A percentile compares a stretch with the other conserved stretches of the same genome.
Conservation (phyloP, 2,329 filamentous ascomycete species). For the Monosporascus sp. region DNA sequence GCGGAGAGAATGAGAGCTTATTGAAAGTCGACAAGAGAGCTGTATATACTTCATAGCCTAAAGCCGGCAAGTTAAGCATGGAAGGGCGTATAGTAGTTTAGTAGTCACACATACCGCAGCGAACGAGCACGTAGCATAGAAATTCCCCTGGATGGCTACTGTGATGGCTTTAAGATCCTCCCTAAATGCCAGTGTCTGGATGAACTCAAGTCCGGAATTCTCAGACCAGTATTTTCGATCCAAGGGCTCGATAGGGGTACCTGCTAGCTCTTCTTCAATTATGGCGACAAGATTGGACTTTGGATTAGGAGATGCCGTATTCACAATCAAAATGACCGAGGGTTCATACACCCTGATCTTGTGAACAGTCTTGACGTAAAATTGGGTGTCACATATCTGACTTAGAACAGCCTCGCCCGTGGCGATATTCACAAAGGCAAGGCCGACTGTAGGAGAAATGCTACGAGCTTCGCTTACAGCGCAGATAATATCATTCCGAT, state of each 20-base stretch:
- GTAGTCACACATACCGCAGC: slow-evolving; percentile 60
- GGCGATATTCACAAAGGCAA: slow-evolving; percentile 82
- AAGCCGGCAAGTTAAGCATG: slow-evolving; percentile 8
- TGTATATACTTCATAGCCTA: slow-evolving; percentile 81
- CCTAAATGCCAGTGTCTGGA: slow-evolving; percentile 71
- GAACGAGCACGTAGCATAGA: slow-evolving; percentile 79
- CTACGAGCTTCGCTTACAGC: slow-evolving; percentile 85
- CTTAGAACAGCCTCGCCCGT: slow-evolving; percentile 81
- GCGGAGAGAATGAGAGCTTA: slow-evolving; percentile 73
- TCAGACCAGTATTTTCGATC: slow-evolving; percentile 85
- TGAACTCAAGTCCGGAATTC: slow-evolving; percentile 66
- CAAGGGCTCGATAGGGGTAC: slow-evolving; percentile 56
- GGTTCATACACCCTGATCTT: slow-evolving; percentile 80
- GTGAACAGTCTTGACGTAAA: slow-evolving; percentile 81
- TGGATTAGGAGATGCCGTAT: slow-evolving; percentile 57
- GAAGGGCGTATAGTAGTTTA: background rate
- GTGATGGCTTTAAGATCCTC: slow-evolving; percentile 79
- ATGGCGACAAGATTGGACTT: slow-evolving; percentile 71
- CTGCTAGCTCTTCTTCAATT: slow-evolving; percentile 65
- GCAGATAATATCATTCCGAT: slow-evolving; percentile 72
- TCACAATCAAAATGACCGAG: slow-evolving; percentile 72
- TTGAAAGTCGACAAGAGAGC: slow-evolving; percentile 59
- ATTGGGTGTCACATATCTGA: slow-evolving; percentile 89
- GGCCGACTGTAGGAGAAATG: slow-evolving; percentile 74
- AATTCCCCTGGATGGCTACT: slow-evolving; percentile 74